Base-by-base conservation (phyloP, 2,329 filamentous ascomycete genomes). In the Aspergillus neoniger region DNA sequence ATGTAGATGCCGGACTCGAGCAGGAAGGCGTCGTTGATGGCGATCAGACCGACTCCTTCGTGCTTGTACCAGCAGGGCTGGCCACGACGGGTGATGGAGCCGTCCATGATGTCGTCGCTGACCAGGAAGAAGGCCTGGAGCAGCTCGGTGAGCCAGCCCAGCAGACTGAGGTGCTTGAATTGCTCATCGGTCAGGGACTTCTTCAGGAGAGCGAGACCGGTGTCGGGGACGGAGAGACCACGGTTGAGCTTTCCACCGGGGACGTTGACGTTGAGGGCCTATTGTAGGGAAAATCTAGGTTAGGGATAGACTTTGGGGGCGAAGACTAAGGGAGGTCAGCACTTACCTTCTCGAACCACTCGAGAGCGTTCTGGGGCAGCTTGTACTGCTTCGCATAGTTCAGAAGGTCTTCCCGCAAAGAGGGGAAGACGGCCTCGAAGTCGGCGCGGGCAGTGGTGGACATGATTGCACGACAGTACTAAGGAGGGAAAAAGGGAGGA, bases 71-170 rank as follows among this genome's bases (percentile, higher is more conserved):
- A 99, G 83, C 95, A 99, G 44, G 95, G 93, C 80, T 90, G 87
- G 64, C 94, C 93, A 68, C 95, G 92, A 63, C 95, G 92, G 59
- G 95, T 99, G 79, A 96, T 95, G 77, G 91, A 96, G 71, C 85
- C 81, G 81, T 99, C 95, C 95, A 99, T 99, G 73, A 99, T 97
- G 79, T 99, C 95, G 81, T 99, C 95, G 48, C 91, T 92, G 67
- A 99, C 95, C 61, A 99, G 88, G 87, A 99, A 98, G 85, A 97
- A 98, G 67, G 95, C 94, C 82, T 99, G 95, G 36, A 99, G 90
- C 53, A 99, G 87, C 85, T 99, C 95, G 65, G 96, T 96, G 85
- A 96, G 88, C 95, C 95, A 99, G 74, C 95, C 95, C 17, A 99
- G 86, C 17, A 91, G 90, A 48, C 92, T 91, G 51, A 94, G 84